Evolutionary conservation across 176 grass and related monocot genomes (phyloP).

Genomic region (barley (Hordeum vulgare)): DNA sequence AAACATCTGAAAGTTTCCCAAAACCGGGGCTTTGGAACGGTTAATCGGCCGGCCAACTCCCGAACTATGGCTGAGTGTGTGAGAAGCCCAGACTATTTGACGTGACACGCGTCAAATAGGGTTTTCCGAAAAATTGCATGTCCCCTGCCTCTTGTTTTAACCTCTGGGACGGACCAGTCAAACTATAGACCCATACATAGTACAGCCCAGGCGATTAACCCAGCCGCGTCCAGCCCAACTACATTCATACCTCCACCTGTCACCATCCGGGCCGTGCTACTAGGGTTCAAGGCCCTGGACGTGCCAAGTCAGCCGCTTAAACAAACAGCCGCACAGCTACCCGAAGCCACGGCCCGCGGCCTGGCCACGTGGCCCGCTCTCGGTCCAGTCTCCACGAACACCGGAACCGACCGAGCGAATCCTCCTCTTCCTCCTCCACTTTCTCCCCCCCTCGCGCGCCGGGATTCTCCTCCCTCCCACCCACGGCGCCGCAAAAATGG

Average conservation of each 20-base stretch:
- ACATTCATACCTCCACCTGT: neutral
- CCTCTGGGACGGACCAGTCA: too few species aligned
- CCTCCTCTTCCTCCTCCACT: neutral
- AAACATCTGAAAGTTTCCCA: too few species aligned
- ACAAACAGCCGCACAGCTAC: neutral
- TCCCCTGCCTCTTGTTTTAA: too few species aligned
- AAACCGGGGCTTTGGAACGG: too few species aligned
- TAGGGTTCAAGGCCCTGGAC: slow-evolving; percentile 30
- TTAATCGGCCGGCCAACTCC: too few species aligned
- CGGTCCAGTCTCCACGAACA: slow-evolving; percentile 38
- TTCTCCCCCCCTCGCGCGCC: neutral
- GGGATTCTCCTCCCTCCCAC: neutral
- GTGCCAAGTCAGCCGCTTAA: slow-evolving; percentile 9
- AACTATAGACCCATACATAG: too few species aligned
- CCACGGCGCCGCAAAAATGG: slow-evolving; percentile 12
- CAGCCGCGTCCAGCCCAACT: neutral
- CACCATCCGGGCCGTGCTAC: neutral
- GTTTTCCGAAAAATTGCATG: too few species aligned
- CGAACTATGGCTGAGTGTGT: too few species aligned
- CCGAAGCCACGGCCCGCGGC: slow-evolving; percentile 2
- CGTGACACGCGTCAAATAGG: too few species aligned
- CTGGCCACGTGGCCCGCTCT: slow-evolving; percentile 56
- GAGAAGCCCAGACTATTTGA: too few species aligned
- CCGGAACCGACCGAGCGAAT: slow-evolving; percentile 6
- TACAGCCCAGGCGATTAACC: neutral